Conservation (phyloP, 306 rosid species). For the Vigna hirtella region DNA sequence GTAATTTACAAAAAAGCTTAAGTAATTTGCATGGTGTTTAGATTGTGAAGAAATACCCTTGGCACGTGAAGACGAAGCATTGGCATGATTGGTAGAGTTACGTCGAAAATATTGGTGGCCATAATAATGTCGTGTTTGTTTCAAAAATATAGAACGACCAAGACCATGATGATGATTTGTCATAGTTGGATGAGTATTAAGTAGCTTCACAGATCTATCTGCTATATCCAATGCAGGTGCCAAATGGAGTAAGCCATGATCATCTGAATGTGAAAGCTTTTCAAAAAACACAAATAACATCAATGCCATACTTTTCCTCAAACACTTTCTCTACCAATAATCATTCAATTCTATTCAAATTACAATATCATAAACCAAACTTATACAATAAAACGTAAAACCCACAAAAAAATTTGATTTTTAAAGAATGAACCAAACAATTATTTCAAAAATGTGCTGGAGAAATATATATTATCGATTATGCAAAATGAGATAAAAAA, state of each 20-base stretch:
- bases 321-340: no score
- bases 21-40: no score
- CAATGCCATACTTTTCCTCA: no score
- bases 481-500: no score
- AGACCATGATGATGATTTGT: conserved; percentile 71
- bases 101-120: conserved; percentile 90
- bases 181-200: conserved; percentile 52
- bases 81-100: conserved; percentile 63
- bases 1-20: no score
- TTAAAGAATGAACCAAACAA: no score
- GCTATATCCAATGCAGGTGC: conserved; percentile 58
- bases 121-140: conserved; percentile 84
- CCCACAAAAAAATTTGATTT: no score
- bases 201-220: conserved; percentile 61
- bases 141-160: conserved; percentile 73
- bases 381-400: no score
- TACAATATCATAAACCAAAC: no score
- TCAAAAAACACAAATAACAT: conserved; percentile 34
- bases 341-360: no score
- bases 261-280: conserved; percentile 62
- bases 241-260: conserved; percentile 50
- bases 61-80: conserved; percentile 70
- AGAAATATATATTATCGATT: no score
- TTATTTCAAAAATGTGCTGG: no score
- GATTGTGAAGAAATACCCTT: conserved; percentile 51